phyloP scores from a whole-genome alignment of 805 yeast genomes.

The Metschnikowia anglica region DNA sequence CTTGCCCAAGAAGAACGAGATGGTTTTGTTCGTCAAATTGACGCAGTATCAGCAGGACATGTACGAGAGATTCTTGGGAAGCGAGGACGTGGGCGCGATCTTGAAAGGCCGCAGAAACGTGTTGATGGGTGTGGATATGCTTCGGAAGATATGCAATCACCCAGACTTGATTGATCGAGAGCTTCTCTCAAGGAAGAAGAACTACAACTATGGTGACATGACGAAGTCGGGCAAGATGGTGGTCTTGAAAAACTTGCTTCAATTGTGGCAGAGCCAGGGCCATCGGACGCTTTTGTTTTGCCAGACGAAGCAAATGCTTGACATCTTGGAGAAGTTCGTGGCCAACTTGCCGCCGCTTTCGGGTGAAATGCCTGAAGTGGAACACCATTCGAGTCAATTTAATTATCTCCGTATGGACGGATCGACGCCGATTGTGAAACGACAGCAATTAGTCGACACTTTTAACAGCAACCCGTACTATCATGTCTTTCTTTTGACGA shows the following conservation, averaged over 20 bases:
- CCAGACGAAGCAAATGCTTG: constrained; percentile 92
- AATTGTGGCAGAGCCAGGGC: constrained; percentile 72
- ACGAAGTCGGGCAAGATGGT: constrained; percentile 83
- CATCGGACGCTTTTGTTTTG: constrained; percentile 85
- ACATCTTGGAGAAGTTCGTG: constrained; percentile 73
- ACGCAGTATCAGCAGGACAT: constrained; percentile 73
- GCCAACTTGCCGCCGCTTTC: constrained; percentile 25
- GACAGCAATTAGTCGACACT: constrained; percentile 78
- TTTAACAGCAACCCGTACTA: constrained; percentile 65
- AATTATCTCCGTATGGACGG: constrained; percentile 91
- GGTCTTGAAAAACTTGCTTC: constrained; percentile 72
- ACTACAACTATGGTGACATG: constrained; percentile 53
- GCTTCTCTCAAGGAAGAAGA: constrained; percentile 31
- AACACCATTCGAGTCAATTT: constrained; percentile 22
- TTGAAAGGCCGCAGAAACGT: constrained; percentile 76
- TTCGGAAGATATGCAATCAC: constrained; percentile 93
- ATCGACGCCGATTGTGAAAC: constrained; percentile 69
- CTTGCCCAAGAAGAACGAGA: constrained; percentile 87
- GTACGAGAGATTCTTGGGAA: constrained; percentile 70
- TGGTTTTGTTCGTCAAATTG: constrained; percentile 87
- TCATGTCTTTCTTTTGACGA: constrained; percentile 76
- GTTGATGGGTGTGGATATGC: constrained; percentile 82
- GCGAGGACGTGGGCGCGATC: constrained; percentile 73
- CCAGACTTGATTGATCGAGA: constrained; percentile 74
- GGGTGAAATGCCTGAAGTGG: not conserved